Evolutionary conservation across 495 filamentous ascomycete genomes (phyloP), one percentile per base, ranked within the genome.

Genomic region (Aspergillus ostianus): DNA sequence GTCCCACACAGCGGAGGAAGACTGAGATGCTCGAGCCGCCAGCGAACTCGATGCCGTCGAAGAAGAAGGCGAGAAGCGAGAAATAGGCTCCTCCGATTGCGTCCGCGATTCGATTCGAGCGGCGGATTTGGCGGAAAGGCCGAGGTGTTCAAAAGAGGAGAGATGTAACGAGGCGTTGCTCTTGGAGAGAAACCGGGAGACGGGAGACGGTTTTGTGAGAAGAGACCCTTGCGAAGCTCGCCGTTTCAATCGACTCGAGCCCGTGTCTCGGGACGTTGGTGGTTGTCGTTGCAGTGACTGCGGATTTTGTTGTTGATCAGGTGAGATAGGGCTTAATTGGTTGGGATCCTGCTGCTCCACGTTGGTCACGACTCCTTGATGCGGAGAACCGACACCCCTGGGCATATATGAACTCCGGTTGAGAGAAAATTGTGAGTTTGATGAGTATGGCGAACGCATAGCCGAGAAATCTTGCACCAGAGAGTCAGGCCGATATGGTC

Each of bases 161-260:
- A 79, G 70, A 51, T 76, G 66, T 17, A 75, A 64, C 18, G 74
- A 64, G 5, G 72, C 69, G 58, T 67, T 77, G 56, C 72, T 72
- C 59, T 71, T 73, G 56, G 76, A 73, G 9, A 77, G 62, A 45
- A 77, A 78, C 1, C 74, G 73, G 46, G 76, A 76, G 41, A 77
- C 72, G 4, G 72, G 59, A 8, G 76, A 77, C 1, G 74, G 74
- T 63, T 69, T 73, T 10, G 73, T 71, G 18, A 74, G 64, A 8
- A 78, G 46, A 2, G 74, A 78, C 19, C 76, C 72, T 66, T 77
- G 74, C 5, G 76, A 78, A 51, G 76, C 74, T 64, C 76, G 70
- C 57, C 76, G 73, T 58, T 71, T 76, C 12, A 66, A 59, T 64
- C 70, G 67, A 50, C 64, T 53, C 4, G 65, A 63, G 50, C 62